phyloP scores from a whole-genome alignment of 768 basidiomycete species.

The Scleroderma citrinum region DNA sequence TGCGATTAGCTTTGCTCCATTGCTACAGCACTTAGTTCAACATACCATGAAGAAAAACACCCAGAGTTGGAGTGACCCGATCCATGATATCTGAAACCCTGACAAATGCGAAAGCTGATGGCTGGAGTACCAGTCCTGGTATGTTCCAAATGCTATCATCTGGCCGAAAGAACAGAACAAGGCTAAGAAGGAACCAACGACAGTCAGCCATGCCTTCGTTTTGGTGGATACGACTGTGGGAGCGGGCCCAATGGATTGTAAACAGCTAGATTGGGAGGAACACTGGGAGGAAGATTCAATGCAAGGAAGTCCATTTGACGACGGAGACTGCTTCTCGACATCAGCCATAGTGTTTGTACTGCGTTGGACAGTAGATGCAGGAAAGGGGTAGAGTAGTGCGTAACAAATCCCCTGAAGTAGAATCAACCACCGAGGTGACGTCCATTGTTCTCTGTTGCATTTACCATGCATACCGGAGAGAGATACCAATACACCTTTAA shows the following conservation, averaged over 20 bases:
- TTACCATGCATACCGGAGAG: constrained; percentile 22
- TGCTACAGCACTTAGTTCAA: not conserved
- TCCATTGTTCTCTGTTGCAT: constrained; percentile 15
- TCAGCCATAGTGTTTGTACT: constrained; percentile 10
- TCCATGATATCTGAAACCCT: constrained; percentile 61
- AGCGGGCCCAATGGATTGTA: not conserved
- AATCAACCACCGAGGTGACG: constrained; percentile 13
- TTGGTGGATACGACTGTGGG: not conserved
- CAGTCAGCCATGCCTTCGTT: constrained; percentile 38
- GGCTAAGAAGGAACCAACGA: constrained; percentile 60
- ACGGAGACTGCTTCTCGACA: constrained; percentile 23
- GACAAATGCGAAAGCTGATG: constrained; percentile 50
- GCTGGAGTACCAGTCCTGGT: constrained; percentile 58
- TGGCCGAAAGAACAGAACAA: constrained; percentile 69
- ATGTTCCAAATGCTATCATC: constrained; percentile 68
- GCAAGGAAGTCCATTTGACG: constrained; percentile 16
- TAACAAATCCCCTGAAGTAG: constrained; percentile 22
- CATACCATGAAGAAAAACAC: constrained; percentile 65
- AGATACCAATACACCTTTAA: constrained; percentile 11
- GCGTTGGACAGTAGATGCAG: constrained; percentile 11
- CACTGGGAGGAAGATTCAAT: constrained; percentile 14
- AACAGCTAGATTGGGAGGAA: constrained; percentile 16
- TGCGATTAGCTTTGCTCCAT: not conserved
- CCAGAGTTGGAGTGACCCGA: constrained; percentile 65
- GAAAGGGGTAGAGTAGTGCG: constrained; percentile 5